Conservation (phyloP, 2,329 filamentous ascomycete genomes). For the Dothistroma septosporum region DNA sequence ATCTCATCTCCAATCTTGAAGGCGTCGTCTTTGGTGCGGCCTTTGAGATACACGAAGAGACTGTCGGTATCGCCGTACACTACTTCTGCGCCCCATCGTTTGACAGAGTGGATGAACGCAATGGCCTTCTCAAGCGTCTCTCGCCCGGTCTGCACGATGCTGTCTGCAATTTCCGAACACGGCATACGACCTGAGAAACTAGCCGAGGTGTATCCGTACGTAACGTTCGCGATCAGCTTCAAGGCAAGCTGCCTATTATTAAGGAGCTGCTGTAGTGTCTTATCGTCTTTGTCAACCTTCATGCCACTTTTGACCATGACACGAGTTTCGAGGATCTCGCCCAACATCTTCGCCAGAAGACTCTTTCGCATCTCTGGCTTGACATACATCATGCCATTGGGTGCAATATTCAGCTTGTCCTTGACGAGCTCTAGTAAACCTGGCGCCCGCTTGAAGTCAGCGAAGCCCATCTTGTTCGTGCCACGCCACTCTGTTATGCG, state of each 20-base stretch:
- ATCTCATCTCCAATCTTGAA: slow-evolving; percentile 94
- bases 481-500: slow-evolving; percentile 84
- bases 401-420: slow-evolving; percentile 84
- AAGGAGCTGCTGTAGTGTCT: slow-evolving; percentile 74
- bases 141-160: slow-evolving; percentile 91
- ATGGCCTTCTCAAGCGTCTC: slow-evolving; percentile 95
- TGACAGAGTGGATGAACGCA: slow-evolving; percentile 81
- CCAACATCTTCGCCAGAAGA: slow-evolving; percentile 90
- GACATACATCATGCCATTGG: slow-evolving; percentile 94
- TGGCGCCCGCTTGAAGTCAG: slow-evolving; percentile 73
- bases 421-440: slow-evolving; percentile 72
- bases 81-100: slow-evolving; percentile 88
- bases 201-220: slow-evolving; percentile 95
- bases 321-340: slow-evolving; percentile 89
- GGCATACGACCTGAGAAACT: slow-evolving; percentile 97
- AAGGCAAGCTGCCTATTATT: slow-evolving; percentile 92
- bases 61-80: slow-evolving; percentile 98
- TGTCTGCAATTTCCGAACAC: slow-evolving; percentile 95
- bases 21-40: slow-evolving; percentile 79
- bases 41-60: slow-evolving; percentile 84
- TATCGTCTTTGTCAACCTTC: slow-evolving; percentile 89
- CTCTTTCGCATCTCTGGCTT: slow-evolving; percentile 84
- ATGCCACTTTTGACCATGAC: slow-evolving; percentile 98
- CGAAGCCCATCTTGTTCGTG: slow-evolving; percentile 89
- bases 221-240: slow-evolving; percentile 97